Evolutionary conservation across 768 basidiomycete species (phyloP), one percentile per base, ranked within the genome.

Genomic region (Multifurca ochricompacta): DNA sequence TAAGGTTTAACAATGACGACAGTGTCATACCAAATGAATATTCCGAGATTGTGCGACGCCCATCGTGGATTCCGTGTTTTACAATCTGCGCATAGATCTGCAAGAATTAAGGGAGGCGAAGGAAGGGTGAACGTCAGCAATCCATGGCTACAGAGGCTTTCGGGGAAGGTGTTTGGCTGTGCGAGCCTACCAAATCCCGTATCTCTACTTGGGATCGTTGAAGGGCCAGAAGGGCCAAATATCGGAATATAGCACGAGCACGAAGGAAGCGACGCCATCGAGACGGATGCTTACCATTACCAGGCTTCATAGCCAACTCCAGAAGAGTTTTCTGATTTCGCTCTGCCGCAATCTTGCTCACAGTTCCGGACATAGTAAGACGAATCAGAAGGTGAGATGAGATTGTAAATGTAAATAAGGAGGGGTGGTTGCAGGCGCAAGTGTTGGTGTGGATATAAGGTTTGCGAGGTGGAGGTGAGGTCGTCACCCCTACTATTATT

Each of bases 71-170:
- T 78, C 53, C 83, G 76, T n/a, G 85, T 71, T 70, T 87, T 90
- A 68, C 94, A 97, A 69, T 97, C 94, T 6, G 94, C 93, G 67
- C 94, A 97, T 11, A 78, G 67, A 67, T 92, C 93, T 96, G 64
- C 13, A 27, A 45, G 28, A 10, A 39, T 43, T 10, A 19, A 28
- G 14, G 19, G 31, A 35, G 27, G 35, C 16, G 34, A 31, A 25
- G 30, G 45, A 32, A 44, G 34, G 42, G 16, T 18, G 11, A 3
- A 37, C 14, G 44, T 58, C 39, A 59, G 58, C n/a, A 18, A 36
- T 32, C 13, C 25, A 30, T 35, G 18, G 36, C n/a, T 9, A 16
- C 28, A 32, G 27, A 25, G n/a, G 6, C 32, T 34, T 32, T 27
- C 16, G 30, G 18, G 25, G 43, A 40, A 27, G 43, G 9, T 32